These are phyloP conservation scores for Xylariales sp. DNA, from an alignment of 2,329 filamentous ascomycete genomes.

Conservation along the genomic window DNA sequence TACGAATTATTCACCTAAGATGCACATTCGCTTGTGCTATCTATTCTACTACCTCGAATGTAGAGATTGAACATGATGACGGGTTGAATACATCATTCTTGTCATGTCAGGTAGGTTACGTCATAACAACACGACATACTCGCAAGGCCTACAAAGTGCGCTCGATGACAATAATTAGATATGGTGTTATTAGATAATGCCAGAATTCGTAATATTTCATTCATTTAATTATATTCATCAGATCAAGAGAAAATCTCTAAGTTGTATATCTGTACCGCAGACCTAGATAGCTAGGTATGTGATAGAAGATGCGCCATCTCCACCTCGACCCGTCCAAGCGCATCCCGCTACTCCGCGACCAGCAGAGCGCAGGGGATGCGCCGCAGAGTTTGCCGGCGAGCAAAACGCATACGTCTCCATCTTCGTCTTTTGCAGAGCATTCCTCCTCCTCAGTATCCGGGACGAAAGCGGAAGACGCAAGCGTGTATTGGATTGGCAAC, in stretches of 20 bases:
- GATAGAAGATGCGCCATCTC: conserved; percentile 39
- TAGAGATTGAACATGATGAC: background rate
- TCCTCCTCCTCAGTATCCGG: background rate
- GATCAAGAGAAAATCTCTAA: background rate
- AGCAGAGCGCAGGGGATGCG: conserved; percentile 38
- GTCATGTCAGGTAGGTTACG: conserved; percentile 6
- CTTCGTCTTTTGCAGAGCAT: background rate
- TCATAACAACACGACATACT: conserved; percentile 10
- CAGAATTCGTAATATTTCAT: background rate
- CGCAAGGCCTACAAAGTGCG: background rate
- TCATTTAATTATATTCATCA: background rate
- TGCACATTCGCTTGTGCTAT: background rate
- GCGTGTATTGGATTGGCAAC: conserved; percentile 66
- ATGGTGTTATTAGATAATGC: background rate
- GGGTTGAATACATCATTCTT: conserved; percentile 24
- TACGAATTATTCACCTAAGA: background rate
- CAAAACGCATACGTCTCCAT: conserved; percentile 46
- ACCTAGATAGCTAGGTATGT: background rate
- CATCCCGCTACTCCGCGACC: conserved; percentile 48
- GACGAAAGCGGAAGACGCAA: conserved; percentile 48
- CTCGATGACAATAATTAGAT: background rate
- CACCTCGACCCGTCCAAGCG: conserved; percentile 45
- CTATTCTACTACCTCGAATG: background rate
- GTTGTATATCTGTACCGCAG: background rate
- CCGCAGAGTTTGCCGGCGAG: conserved; percentile 39